Percentiles rank a stretch among this genome's conserved stretches.
Evolutionary conservation across 192 early-diverging fungal species (phyloP).

Genomic region (Lobosporangium transversale): DNA sequence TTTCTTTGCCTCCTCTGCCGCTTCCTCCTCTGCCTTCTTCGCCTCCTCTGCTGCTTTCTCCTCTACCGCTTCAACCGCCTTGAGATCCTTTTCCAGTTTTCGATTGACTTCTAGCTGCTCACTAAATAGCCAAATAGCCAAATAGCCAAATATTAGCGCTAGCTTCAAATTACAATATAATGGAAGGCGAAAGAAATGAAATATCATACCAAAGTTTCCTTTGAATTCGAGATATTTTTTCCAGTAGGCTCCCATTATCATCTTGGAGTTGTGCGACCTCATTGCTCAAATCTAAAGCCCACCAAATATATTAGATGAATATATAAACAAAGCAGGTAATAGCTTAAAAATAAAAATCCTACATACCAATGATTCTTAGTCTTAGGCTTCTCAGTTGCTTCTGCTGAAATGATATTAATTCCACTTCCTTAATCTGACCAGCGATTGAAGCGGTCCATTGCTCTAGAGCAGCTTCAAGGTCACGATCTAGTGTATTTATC

Average conservation of each 20-base stretch:
- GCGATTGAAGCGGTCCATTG: background rate
- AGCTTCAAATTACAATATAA: conserved; percentile 3
- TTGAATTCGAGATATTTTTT: background rate
- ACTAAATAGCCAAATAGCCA: conserved; percentile 10
- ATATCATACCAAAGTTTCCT: conserved; percentile 1
- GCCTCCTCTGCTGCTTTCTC: too few species aligned
- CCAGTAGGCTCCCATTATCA: conserved; percentile 1
- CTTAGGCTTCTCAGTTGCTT: background rate
- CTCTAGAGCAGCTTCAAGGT: conserved; percentile 1
- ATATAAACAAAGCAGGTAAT: background rate
- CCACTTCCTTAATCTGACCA: conserved; percentile 1
- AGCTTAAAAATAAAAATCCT: conserved; percentile 1
- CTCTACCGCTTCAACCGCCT: conserved; percentile 9
- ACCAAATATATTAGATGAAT: background rate
- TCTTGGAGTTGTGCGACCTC: background rate
- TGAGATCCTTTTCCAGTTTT: conserved; percentile 8
- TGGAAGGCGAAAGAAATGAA: background rate
- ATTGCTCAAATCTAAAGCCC: conserved; percentile 1
- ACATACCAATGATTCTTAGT: conserved; percentile 1
- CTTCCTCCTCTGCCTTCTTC: background rate
- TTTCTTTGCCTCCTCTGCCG: conserved; percentile 1
- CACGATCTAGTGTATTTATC: background rate
- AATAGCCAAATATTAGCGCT: conserved; percentile 9
- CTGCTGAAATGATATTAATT: conserved; percentile 2
- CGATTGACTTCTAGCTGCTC: conserved; percentile 6